These are phyloP conservation scores for Russula ochroleuca DNA, from an alignment of 768 basidiomycete species.

Conservation along the genomic window DNA sequence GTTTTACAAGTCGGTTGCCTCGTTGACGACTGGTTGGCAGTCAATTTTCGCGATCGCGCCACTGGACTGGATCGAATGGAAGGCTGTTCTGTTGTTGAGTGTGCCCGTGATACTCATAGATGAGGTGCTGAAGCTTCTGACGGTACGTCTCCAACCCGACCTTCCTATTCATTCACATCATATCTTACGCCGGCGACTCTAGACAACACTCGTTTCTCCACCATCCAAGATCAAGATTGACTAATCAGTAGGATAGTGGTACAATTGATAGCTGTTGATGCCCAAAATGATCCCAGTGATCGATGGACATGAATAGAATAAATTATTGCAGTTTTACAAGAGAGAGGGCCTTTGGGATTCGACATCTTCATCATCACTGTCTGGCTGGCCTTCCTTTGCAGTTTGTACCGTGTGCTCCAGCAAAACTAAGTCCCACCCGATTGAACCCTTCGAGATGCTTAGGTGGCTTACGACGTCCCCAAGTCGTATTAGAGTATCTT, in stretches of 20 bases:
- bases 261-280: not conserved
- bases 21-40: conserved; percentile 37
- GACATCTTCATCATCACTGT: conserved; percentile 57
- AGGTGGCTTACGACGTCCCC: conserved; percentile 41
- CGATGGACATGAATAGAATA: conserved; percentile 2
- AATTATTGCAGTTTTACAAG: not conserved
- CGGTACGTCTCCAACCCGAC: conserved; percentile 44
- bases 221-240: conserved; percentile 50
- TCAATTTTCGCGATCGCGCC: conserved; percentile 88
- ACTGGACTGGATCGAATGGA: conserved; percentile 93
- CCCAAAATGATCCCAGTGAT: not conserved
- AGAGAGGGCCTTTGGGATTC: conserved; percentile 8
- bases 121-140: conserved; percentile 81
- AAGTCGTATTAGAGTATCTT: conserved; percentile 48
- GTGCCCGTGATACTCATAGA: conserved; percentile 87
- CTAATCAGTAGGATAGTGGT: conserved; percentile 27
- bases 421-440: conserved; percentile 69
- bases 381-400: conserved; percentile 40
- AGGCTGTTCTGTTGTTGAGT: conserved; percentile 83
- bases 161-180: conserved; percentile 10
- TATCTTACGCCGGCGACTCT: not conserved
- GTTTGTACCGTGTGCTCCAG: conserved; percentile 55
- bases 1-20: not conserved
- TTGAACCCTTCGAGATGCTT: conserved; percentile 46
- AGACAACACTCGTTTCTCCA: conserved; percentile 58